phyloP scores from a whole-genome alignment of 2,329 filamentous ascomycete species.

The Fusarium continuum region DNA sequence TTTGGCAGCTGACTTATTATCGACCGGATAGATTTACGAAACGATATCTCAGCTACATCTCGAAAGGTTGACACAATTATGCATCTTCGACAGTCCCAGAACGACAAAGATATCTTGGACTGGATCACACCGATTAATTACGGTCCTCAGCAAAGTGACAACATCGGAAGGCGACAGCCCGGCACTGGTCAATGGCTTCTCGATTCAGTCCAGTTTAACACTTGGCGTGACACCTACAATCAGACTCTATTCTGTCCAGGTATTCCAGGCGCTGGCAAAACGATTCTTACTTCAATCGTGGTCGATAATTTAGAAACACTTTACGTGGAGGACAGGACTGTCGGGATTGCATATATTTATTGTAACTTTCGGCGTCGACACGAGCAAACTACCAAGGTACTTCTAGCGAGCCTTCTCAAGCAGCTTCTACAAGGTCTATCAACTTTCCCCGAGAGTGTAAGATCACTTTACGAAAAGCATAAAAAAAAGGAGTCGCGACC shows the following conservation, averaged over 20 bases:
- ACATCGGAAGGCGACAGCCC: constrained; percentile 44
- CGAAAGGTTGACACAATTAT: not conserved
- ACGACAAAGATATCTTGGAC: constrained; percentile 28
- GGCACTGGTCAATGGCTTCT: not conserved
- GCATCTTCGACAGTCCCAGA: too few relatives aligned
- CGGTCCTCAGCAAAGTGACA: constrained; percentile 49
- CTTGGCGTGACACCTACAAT: not conserved
- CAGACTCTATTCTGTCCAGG: not conserved
- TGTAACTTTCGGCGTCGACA: not conserved
- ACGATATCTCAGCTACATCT: not conserved
- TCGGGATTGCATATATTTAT: not conserved
- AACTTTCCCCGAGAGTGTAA: constrained; percentile 25
- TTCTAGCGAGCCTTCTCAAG: not conserved
- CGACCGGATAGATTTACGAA: not conserved
- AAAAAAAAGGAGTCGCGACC: too few relatives aligned
- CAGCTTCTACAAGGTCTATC: constrained; percentile 49
- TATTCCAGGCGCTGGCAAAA: not conserved
- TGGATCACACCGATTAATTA: constrained; percentile 53
- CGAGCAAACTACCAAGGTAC: not conserved
- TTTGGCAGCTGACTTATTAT: not conserved
- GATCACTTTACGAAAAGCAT: too few relatives aligned
- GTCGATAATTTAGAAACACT: not conserved
- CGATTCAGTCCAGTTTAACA: not conserved
- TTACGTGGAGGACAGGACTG: fast-evolving
- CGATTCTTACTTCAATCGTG: not conserved